Evolutionary conservation across 768 basidiomycete species (phyloP), one percentile per base, ranked within the genome.

Genomic region (Panaeolus cyanescens): DNA sequence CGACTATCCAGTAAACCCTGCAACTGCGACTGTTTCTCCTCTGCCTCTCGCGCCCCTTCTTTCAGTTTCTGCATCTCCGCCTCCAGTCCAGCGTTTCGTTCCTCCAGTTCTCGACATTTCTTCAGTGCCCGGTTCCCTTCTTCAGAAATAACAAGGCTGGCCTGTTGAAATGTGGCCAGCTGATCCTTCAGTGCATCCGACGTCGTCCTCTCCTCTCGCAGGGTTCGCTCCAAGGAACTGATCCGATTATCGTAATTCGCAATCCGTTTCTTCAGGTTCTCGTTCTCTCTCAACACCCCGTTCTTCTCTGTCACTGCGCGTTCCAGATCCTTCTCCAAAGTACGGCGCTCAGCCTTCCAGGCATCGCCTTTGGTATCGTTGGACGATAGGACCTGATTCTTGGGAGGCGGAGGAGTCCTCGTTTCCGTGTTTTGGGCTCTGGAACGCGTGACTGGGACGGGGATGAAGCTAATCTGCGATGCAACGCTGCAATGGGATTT

Each of bases 1-100:
- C 81, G 74, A 33, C 75, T 71, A 7, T 78, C 71, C 9, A 82
- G 64, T 8, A 80, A 62, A 32, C 42, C 59, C 42, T 34, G 33
- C 54, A 58, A 55, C 25, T 63, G 62, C 28, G 62, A 55, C 25
- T 60, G 50, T 32, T 66, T 62, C 34, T 55, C 62, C 45, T 70
- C 64, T 37, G 55, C 39, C 10, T 59, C 37, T 19, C 55, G 58
- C 33, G 63, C 56, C 45, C 66, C 55, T 20, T 61, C 45, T 50
- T 56, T 56, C 32, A 53, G 53, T 1, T 50, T 17, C 0, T 54
- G 30, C 8, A 61, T 39, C 32, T 66, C 65, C 45, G 30, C 58
- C 54, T 60, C 63, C 62, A 62, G 55, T 17, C n/a, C 40, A 12
- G 59, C 45, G 8, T 17, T 39, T 55, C 59, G 59, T 8, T 34